These are phyloP conservation scores for Gracilaria gracilis DNA, from an alignment of 23 red algal species.

Conservation along the genomic window DNA sequence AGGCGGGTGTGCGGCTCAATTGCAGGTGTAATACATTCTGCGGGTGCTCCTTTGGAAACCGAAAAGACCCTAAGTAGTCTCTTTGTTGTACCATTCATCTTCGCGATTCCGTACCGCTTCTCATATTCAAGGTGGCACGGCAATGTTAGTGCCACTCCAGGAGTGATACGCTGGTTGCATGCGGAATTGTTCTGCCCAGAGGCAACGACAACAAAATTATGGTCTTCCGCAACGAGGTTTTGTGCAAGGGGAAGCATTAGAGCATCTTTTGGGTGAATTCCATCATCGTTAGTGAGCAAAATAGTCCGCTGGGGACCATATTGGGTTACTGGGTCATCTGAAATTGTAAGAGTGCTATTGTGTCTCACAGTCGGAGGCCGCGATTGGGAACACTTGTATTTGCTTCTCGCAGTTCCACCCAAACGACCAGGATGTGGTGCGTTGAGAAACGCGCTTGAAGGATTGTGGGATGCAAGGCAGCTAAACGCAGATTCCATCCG, in stretches of 20 bases:
- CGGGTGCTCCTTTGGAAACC: constrained; percentile 78
- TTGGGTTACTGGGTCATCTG: not conserved
- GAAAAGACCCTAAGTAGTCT: constrained; percentile 73
- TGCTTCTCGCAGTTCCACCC: not conserved
- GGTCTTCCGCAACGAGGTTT: constrained; percentile 3
- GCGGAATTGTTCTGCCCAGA: constrained; percentile 88
- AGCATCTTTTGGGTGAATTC: constrained; percentile 69
- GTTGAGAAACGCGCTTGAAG: not conserved
- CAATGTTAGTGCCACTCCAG: constrained; percentile 61
- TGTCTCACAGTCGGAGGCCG: not conserved
- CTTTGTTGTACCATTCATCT: not conserved
- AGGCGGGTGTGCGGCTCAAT: constrained; percentile 78
- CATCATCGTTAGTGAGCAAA: constrained; percentile 97
- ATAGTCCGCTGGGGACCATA: constrained; percentile 62
- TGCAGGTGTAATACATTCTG: constrained; percentile 88
- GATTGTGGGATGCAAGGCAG: not conserved
- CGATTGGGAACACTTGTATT: not conserved
- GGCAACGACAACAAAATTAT: constrained; percentile 86
- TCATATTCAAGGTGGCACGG: constrained; percentile 59
- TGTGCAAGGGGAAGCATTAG: constrained; percentile 76
- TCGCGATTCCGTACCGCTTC: not conserved
- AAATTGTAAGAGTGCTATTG: not conserved
- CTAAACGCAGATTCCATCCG: not conserved
- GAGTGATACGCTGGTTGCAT: constrained; percentile 89
- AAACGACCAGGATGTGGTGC: not conserved